Base-by-base conservation (phyloP, 2,329 filamentous ascomycete genomes). In the Byssothecium circinans region DNA sequence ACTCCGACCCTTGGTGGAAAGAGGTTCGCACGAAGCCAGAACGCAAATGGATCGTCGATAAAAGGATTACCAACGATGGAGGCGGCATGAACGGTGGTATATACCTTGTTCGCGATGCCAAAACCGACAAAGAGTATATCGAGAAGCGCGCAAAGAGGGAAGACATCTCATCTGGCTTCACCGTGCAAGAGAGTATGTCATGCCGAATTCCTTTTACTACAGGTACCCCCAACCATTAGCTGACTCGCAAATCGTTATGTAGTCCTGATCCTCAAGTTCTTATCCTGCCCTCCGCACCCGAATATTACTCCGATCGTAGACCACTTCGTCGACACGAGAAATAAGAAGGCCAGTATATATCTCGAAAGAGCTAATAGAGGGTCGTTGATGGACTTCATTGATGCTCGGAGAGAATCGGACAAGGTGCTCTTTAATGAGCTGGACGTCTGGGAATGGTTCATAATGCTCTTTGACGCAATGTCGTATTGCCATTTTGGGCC, bases 401-500 rank as follows among this genome's bases (percentile, higher is more conserved):
- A 33, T 8, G 14, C 4, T n/a, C 6, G 29, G 30, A 19, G 22
- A 5, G 22, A 30, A 5, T 8, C 7, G 15, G 10, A 30, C 4
- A 20, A n/a, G 11, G 23, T 39, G 27, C 19, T 42, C 0, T 43
- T 50, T 38, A 43, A 50, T 20, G 47, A 50, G 17, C 15, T 39
- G 12, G 43, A 45, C 17, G 42, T 52, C 2, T 52, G 45, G 49
- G 41, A 49, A 33, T 45, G 45, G 45, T 48, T 42, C 17, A 52
- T 46, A n/a, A 45, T 48, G 39, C 33, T 52, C 15, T 39, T 45
- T 17, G 27, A 40, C 37, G 49, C 49, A 10, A 8, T 49, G 15
- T 35, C 35, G 2, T 52, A 52, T 23, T 45, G 41, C n/a, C 45
- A 52, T 34, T 52, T 43, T 27, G 49, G 49, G 1, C 33, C 32